Base-by-base conservation (phyloP, 2,329 filamentous ascomycete species). In the Aspergillus sp. region DNA sequence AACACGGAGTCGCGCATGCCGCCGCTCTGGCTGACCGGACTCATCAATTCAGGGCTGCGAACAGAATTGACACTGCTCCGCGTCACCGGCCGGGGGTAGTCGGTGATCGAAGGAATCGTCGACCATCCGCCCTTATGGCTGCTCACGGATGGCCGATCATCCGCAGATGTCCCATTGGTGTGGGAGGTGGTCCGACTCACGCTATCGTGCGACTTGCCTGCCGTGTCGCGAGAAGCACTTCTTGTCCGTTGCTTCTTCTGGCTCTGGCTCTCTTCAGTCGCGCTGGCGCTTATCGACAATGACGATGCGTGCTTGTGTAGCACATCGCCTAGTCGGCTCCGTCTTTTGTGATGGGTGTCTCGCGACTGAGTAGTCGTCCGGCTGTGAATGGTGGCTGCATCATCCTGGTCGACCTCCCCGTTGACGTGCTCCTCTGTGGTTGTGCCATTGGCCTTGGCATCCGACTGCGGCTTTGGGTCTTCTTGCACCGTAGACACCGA, bases 1-100 rank as follows among this genome's bases (percentile, higher is more conserved):
- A 88, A 87, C 66, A 96, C 85, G 60, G 87, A 89, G 38, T 84
- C 85, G 55, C 84, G 84, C 70, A 75, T 58, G 21, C 59, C 70
- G 3, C 77, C 75, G 27, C 74, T 39, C 76, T 80, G 47, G 70
- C 65, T 44, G 56, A 52, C 47, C 59, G 69, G 59, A 60, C 66
- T 63, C 44, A 62, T 55, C 51, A 71, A 8, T 21, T 67, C 64
- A 11, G 64, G 65, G 21, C 61, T 62, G 54, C 41, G 65, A 47
- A 61, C 47, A 8, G 64, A 66, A 21, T 61, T 56, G 13, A 48
- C 56, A 27, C 64, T 69, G 53, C 73, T 73, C 13, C 73, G 72
- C 13, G 73, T 76, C 52, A 66, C 66, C 27, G 75, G 73, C 3
- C 73, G 73, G 6, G 73, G 70, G 53, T 73, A 71, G 50, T 76